Conservation (phyloP, 805 yeast species). For the Hyphopichia homilentoma region DNA sequence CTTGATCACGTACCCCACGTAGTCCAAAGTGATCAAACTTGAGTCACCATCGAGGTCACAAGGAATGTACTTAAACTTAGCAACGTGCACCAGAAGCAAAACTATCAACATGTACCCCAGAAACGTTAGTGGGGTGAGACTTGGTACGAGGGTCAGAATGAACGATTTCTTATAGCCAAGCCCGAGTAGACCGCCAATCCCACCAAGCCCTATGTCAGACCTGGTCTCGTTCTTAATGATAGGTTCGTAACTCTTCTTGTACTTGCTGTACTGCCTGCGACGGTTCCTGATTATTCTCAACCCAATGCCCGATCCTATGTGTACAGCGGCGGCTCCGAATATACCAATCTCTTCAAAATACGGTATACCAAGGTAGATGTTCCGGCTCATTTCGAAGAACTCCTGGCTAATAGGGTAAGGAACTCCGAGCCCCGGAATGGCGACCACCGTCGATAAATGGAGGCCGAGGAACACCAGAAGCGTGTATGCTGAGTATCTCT, state of each 20-base stretch:
- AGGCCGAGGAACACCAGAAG: conserved; percentile 54
- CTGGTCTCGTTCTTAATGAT: conserved; percentile 29
- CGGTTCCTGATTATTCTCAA: conserved; percentile 36
- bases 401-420: conserved; percentile 47
- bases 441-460: conserved; percentile 52
- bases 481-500: conserved; percentile 59
- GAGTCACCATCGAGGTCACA: conserved; percentile 61
- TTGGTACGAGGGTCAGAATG: conserved; percentile 41
- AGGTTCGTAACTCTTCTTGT: conserved; percentile 10
- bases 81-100: conserved; percentile 43
- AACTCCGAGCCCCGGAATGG: conserved; percentile 46
- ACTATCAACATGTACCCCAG: conserved; percentile 56
- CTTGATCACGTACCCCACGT: conserved; percentile 37
- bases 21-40: conserved; percentile 50
- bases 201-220: conserved; percentile 58
- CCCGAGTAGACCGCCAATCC: conserved; percentile 53
- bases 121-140: conserved; percentile 52
- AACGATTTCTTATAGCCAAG: conserved; percentile 49
- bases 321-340: conserved; percentile 44
- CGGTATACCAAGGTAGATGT: conserved; percentile 52
- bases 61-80: conserved; percentile 49
- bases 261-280: conserved; percentile 4
- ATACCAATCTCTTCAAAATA: conserved; percentile 47
- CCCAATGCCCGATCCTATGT: conserved; percentile 51
- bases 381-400: conserved; percentile 55